These are phyloP conservation scores for Evansstolkia leycettana DNA, from an alignment of 495 filamentous ascomycete species.

Conservation along the genomic window DNA sequence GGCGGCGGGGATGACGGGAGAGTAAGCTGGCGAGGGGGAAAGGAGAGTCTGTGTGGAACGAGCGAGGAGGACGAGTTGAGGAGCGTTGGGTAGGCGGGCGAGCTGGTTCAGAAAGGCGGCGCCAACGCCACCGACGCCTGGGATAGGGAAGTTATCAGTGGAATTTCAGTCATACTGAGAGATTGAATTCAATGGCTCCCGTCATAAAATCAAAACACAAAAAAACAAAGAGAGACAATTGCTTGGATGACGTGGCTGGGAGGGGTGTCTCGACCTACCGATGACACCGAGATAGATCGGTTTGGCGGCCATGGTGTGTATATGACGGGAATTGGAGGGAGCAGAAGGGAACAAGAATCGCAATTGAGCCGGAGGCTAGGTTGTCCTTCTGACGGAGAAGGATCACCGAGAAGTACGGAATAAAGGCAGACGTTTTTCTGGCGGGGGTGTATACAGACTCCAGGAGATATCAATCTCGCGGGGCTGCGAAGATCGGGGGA, in stretches of 20 bases:
- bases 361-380: background rate
- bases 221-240: too few relatives aligned
- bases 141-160: too few relatives aligned
- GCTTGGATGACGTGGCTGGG: too few relatives aligned
- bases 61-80: conserved; percentile 67
- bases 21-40: conserved; percentile 31
- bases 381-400: too few relatives aligned
- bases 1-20: conserved; percentile 37
- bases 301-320: conserved; percentile 22
- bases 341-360: background rate
- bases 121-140: conserved; percentile 89
- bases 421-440: too few relatives aligned
- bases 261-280: conserved; percentile 14
- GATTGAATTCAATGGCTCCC: too few relatives aligned
- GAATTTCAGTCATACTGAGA: too few relatives aligned
- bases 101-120: conserved; percentile 83
- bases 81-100: conserved; percentile 43
- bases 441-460: too few relatives aligned
- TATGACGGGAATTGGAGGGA: too few relatives aligned
- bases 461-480: conserved; percentile 1
- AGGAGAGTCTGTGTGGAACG: conserved; percentile 69
- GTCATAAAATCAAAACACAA: too few relatives aligned
- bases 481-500: conserved; percentile 6
- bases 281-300: conserved; percentile 37
- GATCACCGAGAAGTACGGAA: background rate